A percentile compares a stretch with the other conserved stretches of the same genome.
phyloP scores from a whole-genome alignment of 225 moss, liverwort and hornwort species.

The Sphagnum tenellum region DNA sequence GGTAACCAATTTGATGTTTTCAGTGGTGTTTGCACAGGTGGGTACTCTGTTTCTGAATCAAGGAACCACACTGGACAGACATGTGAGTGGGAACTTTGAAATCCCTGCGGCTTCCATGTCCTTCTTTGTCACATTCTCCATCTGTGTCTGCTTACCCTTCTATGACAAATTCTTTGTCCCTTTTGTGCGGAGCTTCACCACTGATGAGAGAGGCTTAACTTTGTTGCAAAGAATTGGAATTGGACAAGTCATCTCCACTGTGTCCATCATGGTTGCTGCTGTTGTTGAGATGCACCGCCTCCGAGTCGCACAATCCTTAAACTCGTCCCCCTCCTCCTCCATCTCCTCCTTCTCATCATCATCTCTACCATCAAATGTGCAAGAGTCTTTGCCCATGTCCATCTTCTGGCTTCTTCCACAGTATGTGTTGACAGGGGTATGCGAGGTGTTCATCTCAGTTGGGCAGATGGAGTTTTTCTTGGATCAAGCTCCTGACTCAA shows the following conservation, averaged over 20 bases:
- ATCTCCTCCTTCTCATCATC: too few species aligned
- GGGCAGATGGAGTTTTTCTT: slow-evolving; percentile 99
- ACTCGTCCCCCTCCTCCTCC: too few species aligned
- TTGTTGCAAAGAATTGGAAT: slow-evolving; percentile 91
- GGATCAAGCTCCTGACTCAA: slow-evolving; percentile 94
- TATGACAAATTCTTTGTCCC: slow-evolving; percentile 93
- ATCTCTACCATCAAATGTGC: background rate
- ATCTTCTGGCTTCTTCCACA: slow-evolving; percentile 98
- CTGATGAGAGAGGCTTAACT: slow-evolving; percentile 79
- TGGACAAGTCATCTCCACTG: slow-evolving; percentile 77
- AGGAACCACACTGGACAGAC: slow-evolving; percentile 75
- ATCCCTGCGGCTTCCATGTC: slow-evolving; percentile 98
- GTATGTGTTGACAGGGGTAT: slow-evolving; percentile 80
- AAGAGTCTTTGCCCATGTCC: slow-evolving; percentile 55
- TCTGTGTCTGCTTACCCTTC: slow-evolving; percentile 78
- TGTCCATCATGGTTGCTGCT: slow-evolving; percentile 85
- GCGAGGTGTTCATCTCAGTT: slow-evolving; percentile 96
- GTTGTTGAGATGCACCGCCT: slow-evolving; percentile 79
- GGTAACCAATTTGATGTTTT: slow-evolving; percentile 98
- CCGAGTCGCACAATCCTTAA: slow-evolving; percentile 29
- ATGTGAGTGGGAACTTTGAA: slow-evolving; percentile 43
- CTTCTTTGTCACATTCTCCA: slow-evolving; percentile 85
- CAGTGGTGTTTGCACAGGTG: slow-evolving; percentile 90
- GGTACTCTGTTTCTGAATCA: slow-evolving; percentile 94
- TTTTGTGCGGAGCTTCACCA: slow-evolving; percentile 65